These are phyloP conservation scores for Cercospora zeae-maydis DNA, from an alignment of 2,329 filamentous ascomycete species.

Conservation along the genomic window DNA sequence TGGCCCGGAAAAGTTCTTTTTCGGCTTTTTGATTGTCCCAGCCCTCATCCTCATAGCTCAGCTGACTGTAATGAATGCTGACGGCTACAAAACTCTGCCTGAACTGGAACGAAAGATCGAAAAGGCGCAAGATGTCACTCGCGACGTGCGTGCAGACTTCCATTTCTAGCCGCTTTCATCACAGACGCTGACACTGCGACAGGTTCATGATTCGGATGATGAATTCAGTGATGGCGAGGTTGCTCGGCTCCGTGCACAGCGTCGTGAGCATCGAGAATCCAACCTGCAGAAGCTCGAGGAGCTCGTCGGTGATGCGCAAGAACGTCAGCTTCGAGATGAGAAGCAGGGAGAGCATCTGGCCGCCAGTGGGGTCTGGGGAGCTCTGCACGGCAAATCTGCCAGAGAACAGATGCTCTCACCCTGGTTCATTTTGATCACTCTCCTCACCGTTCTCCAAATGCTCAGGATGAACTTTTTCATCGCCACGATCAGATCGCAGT, in stretches of 20 bases:
- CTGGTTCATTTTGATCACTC: constrained; percentile 79
- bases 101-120: constrained; percentile 79
- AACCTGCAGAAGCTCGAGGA: constrained; percentile 70
- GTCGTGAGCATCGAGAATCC: constrained; percentile 58
- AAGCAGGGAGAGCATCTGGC: constrained; percentile 19
- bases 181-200: background rate
- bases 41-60: constrained; percentile 43
- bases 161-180: background rate
- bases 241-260: constrained; percentile 51
- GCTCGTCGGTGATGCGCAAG: constrained; percentile 65
- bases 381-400: constrained; percentile 70
- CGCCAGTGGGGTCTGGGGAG: constrained; percentile 76
- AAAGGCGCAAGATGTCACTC: constrained; percentile 57
- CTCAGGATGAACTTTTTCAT: constrained; percentile 82
- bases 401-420: constrained; percentile 69
- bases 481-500: constrained; percentile 77
- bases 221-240: constrained; percentile 55
- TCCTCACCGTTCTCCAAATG: constrained; percentile 60
- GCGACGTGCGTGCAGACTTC: constrained; percentile 33
- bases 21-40: constrained; percentile 46
- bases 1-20: constrained; percentile 48
- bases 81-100: constrained; percentile 57
- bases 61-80: constrained; percentile 47
- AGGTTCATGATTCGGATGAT: constrained; percentile 55
- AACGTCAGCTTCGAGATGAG: constrained; percentile 38